A percentile compares a stretch with the other conserved stretches of the same genome.
Conservation (phyloP, 23 red algal species). For the Pyropia haitanensis region DNA sequence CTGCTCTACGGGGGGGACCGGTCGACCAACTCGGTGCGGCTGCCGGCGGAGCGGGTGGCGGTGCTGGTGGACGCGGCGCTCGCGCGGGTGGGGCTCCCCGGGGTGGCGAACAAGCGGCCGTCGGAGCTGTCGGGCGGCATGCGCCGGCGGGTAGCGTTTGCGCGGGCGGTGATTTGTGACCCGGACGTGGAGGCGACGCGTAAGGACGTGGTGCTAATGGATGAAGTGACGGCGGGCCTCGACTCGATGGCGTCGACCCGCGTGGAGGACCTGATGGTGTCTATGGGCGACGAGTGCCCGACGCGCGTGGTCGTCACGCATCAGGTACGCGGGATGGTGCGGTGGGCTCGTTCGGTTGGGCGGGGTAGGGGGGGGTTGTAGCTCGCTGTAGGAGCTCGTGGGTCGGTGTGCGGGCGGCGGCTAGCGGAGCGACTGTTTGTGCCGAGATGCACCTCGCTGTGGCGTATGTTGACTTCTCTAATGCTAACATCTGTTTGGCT, state of each 20-base stretch:
- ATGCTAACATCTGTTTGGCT: too few species aligned
- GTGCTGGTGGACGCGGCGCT: conserved; percentile 42
- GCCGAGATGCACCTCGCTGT: too few species aligned
- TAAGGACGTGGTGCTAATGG: too few species aligned
- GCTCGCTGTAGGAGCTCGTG: too few species aligned
- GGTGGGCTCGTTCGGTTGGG: too few species aligned
- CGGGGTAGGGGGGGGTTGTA: too few species aligned
- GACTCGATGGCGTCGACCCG: conserved; percentile 67
- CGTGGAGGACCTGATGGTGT: conserved; percentile 64
- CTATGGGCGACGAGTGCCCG: conserved; percentile 37
- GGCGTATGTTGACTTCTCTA: too few species aligned
- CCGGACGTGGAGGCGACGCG: conserved; percentile 8
- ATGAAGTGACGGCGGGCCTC: conserved; percentile 2
- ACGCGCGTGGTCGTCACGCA: conserved; percentile 67
- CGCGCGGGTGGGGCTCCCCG: conserved; percentile 34
- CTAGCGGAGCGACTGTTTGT: too few species aligned
- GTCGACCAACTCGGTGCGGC: background rate
- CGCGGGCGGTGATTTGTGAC: conserved; percentile 63
- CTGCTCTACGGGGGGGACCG: conserved; percentile 20
- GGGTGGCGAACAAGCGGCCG: conserved; percentile 36
- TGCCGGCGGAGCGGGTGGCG: conserved; percentile 28
- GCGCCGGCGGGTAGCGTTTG: conserved; percentile 50
- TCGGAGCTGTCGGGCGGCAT: conserved; percentile 64
- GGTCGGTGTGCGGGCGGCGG: too few species aligned
- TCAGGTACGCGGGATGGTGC: too few species aligned